Evolutionary conservation across 2,329 filamentous ascomycete species (phyloP).

Genomic region (Botrytis squamosa): DNA sequence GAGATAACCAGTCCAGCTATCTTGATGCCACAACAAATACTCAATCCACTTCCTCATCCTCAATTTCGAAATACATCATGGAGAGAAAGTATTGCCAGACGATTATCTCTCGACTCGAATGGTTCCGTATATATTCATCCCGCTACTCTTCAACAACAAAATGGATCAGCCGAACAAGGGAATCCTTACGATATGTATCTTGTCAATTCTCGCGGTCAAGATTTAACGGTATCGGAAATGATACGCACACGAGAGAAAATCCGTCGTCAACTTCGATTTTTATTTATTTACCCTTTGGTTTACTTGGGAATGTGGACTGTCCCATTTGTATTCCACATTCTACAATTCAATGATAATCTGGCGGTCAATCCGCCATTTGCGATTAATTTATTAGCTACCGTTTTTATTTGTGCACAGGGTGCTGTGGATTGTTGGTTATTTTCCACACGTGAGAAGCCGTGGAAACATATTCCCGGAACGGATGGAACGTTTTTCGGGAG

Average conservation of each 20-base stretch:
- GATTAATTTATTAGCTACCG: slow-evolving; percentile 54
- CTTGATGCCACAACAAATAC: not conserved
- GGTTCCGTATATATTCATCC: slow-evolving; percentile 23
- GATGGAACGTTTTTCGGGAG: slow-evolving; percentile 42
- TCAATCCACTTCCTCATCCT: not conserved
- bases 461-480: slow-evolving; percentile 54
- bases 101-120: slow-evolving; percentile 27
- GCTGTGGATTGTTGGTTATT: slow-evolving; percentile 68
- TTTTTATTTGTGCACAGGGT: slow-evolving; percentile 64
- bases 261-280: slow-evolving; percentile 64
- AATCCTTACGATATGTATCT: slow-evolving; percentile 32
- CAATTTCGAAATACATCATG: slow-evolving; percentile 28
- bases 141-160: slow-evolving; percentile 28
- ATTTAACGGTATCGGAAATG: slow-evolving; percentile 39
- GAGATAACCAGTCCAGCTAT: slow-evolving; percentile 17
- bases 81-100: slow-evolving; percentile 28
- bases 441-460: slow-evolving; percentile 67
- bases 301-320: slow-evolving; percentile 72
- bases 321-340: slow-evolving; percentile 65
- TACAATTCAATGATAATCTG: slow-evolving; percentile 55
- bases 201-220: slow-evolving; percentile 34
- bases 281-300: slow-evolving; percentile 74
- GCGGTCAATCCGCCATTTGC: slow-evolving; percentile 54
- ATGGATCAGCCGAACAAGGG: slow-evolving; percentile 19
- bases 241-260: slow-evolving; percentile 53